phyloP scores from a whole-genome alignment of 441 rosid species.

The Manihot esculenta region DNA sequence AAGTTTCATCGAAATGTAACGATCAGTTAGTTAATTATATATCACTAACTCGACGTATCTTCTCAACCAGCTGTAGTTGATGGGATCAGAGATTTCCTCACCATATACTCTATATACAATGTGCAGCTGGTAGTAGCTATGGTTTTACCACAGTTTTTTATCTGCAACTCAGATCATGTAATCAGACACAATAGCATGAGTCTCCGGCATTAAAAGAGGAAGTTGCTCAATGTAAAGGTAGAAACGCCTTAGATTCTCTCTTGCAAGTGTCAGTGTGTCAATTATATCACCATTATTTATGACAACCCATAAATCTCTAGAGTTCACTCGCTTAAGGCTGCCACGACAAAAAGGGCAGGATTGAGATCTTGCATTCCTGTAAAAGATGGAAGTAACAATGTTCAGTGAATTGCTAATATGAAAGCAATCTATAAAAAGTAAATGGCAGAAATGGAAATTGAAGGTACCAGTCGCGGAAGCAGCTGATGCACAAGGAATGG shows the following conservation, averaged over 20 bases:
- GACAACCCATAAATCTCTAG: slow-evolving; percentile 60
- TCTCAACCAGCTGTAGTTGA: slow-evolving; percentile 13
- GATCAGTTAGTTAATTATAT: slow-evolving; percentile 23
- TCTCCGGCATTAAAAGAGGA: slow-evolving; percentile 45
- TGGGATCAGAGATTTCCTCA: slow-evolving; percentile 15
- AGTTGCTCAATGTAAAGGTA: slow-evolving; percentile 52
- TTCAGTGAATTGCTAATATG: background rate
- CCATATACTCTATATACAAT: slow-evolving; percentile 25
- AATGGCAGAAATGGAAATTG: background rate
- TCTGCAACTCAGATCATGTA: slow-evolving; percentile 54
- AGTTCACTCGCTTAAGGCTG: slow-evolving; percentile 51
- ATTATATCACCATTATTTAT: slow-evolving; percentile 37
- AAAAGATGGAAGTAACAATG: background rate
- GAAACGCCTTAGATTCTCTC: slow-evolving; percentile 51
- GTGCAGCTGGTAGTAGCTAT: slow-evolving; percentile 7
- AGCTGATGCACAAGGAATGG: slow-evolving; percentile 55
- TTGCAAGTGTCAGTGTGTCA: slow-evolving; percentile 47
- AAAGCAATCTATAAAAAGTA: background rate
- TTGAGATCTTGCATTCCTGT: slow-evolving; percentile 58
- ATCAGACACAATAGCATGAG: slow-evolving; percentile 43
- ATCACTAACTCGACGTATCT: slow-evolving; percentile 21
- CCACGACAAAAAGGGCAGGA: slow-evolving; percentile 74
- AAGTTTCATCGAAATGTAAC: slow-evolving; percentile 5
- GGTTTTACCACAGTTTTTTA: slow-evolving; percentile 9
- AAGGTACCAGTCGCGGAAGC: slow-evolving; percentile 62